Evolutionary conservation across 768 basidiomycete species (phyloP).

Genomic region (Cyclocybe aegerita): DNA sequence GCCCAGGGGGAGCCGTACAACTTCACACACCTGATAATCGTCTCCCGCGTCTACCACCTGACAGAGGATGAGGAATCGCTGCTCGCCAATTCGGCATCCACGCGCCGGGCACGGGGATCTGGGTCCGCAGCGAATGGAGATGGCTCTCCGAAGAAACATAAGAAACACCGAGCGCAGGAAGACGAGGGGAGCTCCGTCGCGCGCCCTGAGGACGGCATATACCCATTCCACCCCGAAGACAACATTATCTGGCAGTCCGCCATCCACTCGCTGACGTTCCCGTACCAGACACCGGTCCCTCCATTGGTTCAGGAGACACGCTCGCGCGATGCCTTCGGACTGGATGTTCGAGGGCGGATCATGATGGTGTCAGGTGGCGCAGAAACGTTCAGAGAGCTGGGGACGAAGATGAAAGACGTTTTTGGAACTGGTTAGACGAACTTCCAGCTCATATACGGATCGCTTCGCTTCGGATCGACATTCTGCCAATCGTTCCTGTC

Average conservation of each 20-base stretch:
- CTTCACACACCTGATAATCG: slow-evolving; percentile 73
- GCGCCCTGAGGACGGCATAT: slow-evolving; percentile 49
- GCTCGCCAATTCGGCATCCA: slow-evolving; percentile 41
- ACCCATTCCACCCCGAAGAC: slow-evolving; percentile 88
- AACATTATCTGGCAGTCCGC: slow-evolving; percentile 51
- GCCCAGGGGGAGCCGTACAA: slow-evolving; percentile 56
- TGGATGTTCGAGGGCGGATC: slow-evolving; percentile 68
- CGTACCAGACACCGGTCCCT: slow-evolving; percentile 51
- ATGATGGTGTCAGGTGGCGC: slow-evolving; percentile 51
- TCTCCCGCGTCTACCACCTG: slow-evolving; percentile 79
- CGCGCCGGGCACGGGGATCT: slow-evolving; percentile 12
- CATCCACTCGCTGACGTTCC: slow-evolving; percentile 46
- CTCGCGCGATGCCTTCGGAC: slow-evolving; percentile 66
- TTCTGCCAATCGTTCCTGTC: not conserved
- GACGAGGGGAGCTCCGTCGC: slow-evolving; percentile 13
- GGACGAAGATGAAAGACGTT: slow-evolving; percentile 18
- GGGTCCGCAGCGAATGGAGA: slow-evolving; percentile 7
- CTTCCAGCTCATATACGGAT: not conserved
- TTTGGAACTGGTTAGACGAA: slow-evolving; percentile 17
- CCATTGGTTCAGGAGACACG: slow-evolving; percentile 41
- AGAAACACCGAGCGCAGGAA: slow-evolving; percentile 30
- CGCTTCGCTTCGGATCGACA: not conserved
- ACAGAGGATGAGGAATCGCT: slow-evolving; percentile 66
- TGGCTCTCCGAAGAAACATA: slow-evolving; percentile 38
- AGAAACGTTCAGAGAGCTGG: slow-evolving; percentile 21